phyloP scores from a whole-genome alignment of 352 stramenopile species.

The Phytophthora boehmeriae region DNA sequence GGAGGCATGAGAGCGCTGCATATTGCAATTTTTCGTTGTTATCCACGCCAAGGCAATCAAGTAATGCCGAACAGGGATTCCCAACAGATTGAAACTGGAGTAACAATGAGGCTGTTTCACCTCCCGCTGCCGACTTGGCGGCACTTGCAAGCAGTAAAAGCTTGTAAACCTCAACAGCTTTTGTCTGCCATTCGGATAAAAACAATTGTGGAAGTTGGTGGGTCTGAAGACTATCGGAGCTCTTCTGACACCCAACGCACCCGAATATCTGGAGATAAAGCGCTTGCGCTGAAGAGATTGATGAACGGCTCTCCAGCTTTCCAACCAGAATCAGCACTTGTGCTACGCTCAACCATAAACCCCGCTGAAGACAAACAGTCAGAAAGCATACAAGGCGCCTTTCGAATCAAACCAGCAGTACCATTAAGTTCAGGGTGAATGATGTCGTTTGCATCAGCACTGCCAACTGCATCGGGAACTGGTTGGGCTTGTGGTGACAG shows the following conservation, averaged over 20 bases:
- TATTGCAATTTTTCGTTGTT: conserved; percentile 39
- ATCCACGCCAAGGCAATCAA: conserved; percentile 41
- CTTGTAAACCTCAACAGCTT: conserved; percentile 23
- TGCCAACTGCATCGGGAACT: not conserved
- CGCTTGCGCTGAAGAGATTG: conserved; percentile 26
- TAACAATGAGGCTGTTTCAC: conserved; percentile 9
- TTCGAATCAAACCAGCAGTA: too few relatives aligned
- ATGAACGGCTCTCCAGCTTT: conserved; percentile 60
- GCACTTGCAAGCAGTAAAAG: conserved; percentile 21
- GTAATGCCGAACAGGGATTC: conserved; percentile 33
- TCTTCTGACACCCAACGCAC: conserved; percentile 19
- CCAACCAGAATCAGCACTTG: conserved; percentile 31
- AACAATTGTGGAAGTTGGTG: too few relatives aligned
- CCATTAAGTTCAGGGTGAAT: conserved; percentile 52
- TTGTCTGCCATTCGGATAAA: conserved; percentile 7
- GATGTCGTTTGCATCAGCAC: conserved; percentile 5
- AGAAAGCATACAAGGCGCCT: conserved; percentile 2
- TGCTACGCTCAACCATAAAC: conserved; percentile 49
- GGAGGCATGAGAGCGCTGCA: conserved; percentile 45
- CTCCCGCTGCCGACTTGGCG: not conserved
- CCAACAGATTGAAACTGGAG: conserved; percentile 41
- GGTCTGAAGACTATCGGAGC: too few relatives aligned
- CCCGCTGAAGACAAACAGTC: conserved; percentile 32
- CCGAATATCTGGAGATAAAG: conserved; percentile 29
- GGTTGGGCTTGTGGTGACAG: conserved; percentile 18